Evolutionary conservation across 176 grass and related monocot genomes (phyloP), one percentile per base, ranked within the genome.

Genomic region (bread wheat (Triticum aestivum)): DNA sequence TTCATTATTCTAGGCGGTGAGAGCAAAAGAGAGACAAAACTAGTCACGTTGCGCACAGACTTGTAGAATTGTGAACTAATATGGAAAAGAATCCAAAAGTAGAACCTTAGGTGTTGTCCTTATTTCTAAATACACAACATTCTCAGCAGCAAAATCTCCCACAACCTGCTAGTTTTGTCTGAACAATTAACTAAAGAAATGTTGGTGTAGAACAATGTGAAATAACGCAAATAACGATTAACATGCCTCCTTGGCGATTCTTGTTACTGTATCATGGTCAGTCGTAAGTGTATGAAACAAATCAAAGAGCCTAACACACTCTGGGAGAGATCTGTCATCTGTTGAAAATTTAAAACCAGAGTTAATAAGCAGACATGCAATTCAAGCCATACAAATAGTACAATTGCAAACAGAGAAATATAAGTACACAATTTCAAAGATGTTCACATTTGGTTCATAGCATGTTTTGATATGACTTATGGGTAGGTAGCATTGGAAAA

Each of bases 61-160:
- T 8, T 9, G 18, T 56, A 41, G 67, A 79, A 42, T 21, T 44
- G 15, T 65, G 64, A 47, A 85, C n/a, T 5, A 83, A 34, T 14
- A 67, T 14, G 7, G 51, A 69, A 11, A 61, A 74, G 7, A 7
- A 83, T 8, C 41, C 56, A 73, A 52, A 24, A 85, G 39, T 35
- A 81, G 23, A 62, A 98, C 96, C 91, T 98, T 98, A 72, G 96
- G 96, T 58, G 96, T 98, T 23, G 96, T 96, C 89, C 96, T 94
- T 80, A 98, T 86, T 89, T 98, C 93, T 77, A 98, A 71, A 92
- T 98, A 96, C 37, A 96, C 82, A 77, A 93, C 93, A 91, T 98
- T 98, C 84, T 98, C 96, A 26, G 90, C 90, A 74, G 96, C 91
- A 86, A 98, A 98, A 92, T 98, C 96, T 91, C 94, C 90, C 10